A percentile compares a stretch with the other conserved stretches of the same genome.
Evolutionary conservation across 805 yeast genomes (phyloP).

Genomic region (Brettanomyces bruxellensis): DNA sequence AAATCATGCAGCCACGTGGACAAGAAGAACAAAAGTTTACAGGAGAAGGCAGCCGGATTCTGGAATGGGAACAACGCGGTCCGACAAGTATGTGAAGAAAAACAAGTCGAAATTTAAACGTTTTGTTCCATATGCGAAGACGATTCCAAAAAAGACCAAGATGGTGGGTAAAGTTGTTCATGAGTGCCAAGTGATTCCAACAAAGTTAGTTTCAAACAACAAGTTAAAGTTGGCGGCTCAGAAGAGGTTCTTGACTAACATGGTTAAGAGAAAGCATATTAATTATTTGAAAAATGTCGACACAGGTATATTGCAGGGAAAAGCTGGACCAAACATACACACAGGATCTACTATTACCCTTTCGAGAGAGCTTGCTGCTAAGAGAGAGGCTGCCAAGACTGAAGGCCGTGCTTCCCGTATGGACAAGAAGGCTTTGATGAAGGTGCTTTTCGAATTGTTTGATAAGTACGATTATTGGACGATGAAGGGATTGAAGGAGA

Average conservation of each 20-base stretch:
- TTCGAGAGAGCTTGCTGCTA: constrained; percentile 44
- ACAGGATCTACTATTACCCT: constrained; percentile 61
- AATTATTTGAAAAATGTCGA: constrained; percentile 51
- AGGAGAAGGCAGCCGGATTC: constrained; percentile 13
- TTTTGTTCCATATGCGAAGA: constrained; percentile 72
- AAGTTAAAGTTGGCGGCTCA: constrained; percentile 43
- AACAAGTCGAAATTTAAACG: constrained; percentile 19
- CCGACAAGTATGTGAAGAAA: constrained; percentile 1
- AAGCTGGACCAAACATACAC: constrained; percentile 75
- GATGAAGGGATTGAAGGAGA: constrained; percentile 84
- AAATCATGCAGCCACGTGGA: constrained; percentile 25
- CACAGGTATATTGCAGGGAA: constrained; percentile 83
- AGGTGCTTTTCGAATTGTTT: constrained; percentile 76
- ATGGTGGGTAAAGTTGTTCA: constrained; percentile 83
- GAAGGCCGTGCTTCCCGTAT: constrained; percentile 91
- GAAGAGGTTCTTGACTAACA: constrained; percentile 19
- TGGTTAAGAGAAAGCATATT: constrained; percentile 37
- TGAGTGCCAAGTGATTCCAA: constrained; percentile 84
- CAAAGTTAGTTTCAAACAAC: constrained; percentile 64
- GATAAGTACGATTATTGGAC: constrained; percentile 97
- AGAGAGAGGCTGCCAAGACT: constrained; percentile 43
- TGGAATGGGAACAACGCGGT: constrained; percentile 23
- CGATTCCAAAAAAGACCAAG: constrained; percentile 82
- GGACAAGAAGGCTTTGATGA: constrained; percentile 88
- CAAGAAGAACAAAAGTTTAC: constrained; percentile 16